Percentiles rank a stretch among this genome's conserved stretches.
Conservation (phyloP, 805 yeast species). For the Starmerella bombi region DNA sequence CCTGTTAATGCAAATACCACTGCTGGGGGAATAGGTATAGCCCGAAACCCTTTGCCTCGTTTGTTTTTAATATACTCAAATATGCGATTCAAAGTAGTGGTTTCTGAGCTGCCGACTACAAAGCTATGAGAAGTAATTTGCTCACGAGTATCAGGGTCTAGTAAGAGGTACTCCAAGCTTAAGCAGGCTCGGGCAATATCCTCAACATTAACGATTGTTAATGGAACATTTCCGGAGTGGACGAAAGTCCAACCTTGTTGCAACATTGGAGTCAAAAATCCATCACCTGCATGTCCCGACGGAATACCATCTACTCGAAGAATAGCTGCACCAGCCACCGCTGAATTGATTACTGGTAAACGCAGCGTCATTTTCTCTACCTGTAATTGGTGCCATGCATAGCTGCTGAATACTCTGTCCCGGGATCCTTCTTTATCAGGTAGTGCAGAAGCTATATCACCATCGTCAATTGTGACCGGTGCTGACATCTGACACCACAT, state of each 20-base stretch:
- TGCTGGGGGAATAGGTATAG: constrained; percentile 17
- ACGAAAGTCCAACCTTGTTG: constrained; percentile 14
- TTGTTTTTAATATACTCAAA: constrained; percentile 15
- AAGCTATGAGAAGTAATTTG: constrained; percentile 12
- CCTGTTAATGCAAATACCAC: constrained; percentile 17
- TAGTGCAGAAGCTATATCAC: neutral
- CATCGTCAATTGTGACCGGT: neutral
- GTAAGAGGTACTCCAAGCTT: constrained; percentile 24
- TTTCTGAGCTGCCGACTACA: constrained; percentile 17
- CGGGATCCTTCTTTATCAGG: constrained; percentile 5
- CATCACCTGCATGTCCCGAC: constrained; percentile 24
- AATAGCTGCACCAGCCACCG: constrained; percentile 14
- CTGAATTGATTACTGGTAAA: neutral
- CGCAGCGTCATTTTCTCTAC: constrained; percentile 17
- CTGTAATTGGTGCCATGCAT: constrained; percentile 23
- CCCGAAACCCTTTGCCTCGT: constrained; percentile 11
- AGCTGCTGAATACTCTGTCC: constrained; percentile 20
- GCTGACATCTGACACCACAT: constrained; percentile 12
- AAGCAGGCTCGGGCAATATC: constrained; percentile 34
- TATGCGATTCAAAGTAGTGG: constrained; percentile 20
- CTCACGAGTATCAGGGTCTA: constrained; percentile 18
- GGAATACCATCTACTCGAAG: constrained; percentile 22
- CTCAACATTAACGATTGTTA: constrained; percentile 26
- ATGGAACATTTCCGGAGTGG: constrained; percentile 21
- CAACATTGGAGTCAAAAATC: constrained; percentile 21